These are phyloP conservation scores for Choiromyces venosus DNA, from an alignment of 495 filamentous ascomycete genomes.

Conservation along the genomic window DNA sequence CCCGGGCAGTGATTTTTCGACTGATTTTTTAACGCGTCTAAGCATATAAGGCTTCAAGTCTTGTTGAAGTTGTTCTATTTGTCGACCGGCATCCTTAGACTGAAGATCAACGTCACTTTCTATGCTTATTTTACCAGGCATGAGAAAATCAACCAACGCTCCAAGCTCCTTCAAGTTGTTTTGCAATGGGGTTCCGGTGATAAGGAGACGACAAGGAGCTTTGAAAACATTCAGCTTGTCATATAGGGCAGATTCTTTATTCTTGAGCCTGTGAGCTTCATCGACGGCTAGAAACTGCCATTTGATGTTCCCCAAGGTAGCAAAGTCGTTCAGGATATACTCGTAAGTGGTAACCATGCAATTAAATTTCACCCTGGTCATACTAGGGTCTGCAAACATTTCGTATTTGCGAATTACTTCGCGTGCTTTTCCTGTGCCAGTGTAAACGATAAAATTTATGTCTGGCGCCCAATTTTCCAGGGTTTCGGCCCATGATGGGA, in stretches of 20 bases:
- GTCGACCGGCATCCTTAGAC: conserved; percentile 58
- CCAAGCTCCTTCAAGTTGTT: conserved; percentile 91
- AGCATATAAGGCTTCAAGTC: conserved; percentile 75
- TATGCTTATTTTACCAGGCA: conserved; percentile 78
- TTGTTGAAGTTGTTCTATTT: conserved; percentile 51
- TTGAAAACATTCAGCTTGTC: conserved; percentile 75
- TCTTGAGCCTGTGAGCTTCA: conserved; percentile 95
- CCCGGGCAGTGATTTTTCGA: conserved; percentile 89
- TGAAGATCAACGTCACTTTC: conserved; percentile 83
- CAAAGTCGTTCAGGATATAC: conserved; percentile 74
- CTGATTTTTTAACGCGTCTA: conserved; percentile 92
- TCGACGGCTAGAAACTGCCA: conserved; percentile 97
- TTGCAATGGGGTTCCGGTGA: conserved; percentile 95
- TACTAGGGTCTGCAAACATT: conserved; percentile 74
- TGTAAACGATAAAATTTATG: conserved; percentile 94
- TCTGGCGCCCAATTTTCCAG: conserved; percentile 96
- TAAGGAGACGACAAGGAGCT: conserved; percentile 77
- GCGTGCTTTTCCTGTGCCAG: conserved; percentile 75
- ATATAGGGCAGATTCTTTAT: conserved; percentile 88
- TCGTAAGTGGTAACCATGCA: conserved; percentile 94
- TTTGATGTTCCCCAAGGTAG: conserved; percentile 76
- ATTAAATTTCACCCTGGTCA: conserved; percentile 84
- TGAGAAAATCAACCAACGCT: conserved; percentile 89
- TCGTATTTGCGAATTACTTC: conserved; percentile 81
- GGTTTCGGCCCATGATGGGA: conserved; percentile 96